Conservation (phyloP, 1,284 basidiomycete species). For the Microbotryum lychnidis-dioicae region DNA sequence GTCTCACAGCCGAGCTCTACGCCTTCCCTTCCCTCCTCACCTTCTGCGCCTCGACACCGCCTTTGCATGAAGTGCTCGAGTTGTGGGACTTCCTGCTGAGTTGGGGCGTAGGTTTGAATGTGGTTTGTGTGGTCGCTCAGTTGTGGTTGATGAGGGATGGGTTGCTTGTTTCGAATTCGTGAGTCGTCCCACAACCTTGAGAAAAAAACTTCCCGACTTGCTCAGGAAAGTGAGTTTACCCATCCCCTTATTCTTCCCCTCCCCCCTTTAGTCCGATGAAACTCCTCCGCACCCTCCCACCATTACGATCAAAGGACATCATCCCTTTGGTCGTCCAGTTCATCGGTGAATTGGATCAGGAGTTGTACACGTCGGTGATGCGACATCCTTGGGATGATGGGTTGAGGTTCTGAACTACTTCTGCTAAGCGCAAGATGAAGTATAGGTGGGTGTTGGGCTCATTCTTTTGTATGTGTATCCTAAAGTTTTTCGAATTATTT, state of each 20-base stretch:
- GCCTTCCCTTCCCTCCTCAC: conserved; percentile 95
- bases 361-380: conserved; percentile 83
- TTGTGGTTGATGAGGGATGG: conserved; percentile 79
- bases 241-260: too few relatives aligned
- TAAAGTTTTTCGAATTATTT: neutral
- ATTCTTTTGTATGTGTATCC: neutral
- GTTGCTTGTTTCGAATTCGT: conserved; percentile 77
- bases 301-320: conserved; percentile 74
- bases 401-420: neutral
- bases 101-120: conserved; percentile 90
- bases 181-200: conserved; percentile 31
- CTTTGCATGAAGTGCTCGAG: conserved; percentile 82
- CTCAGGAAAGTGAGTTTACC: too few relatives aligned
- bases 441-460: neutral
- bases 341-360: conserved; percentile 76
- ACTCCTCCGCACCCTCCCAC: conserved; percentile 85
- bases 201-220: too few relatives aligned
- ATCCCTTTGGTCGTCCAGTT: conserved; percentile 88
- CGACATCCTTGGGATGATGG: conserved; percentile 54
- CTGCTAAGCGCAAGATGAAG: too few relatives aligned
- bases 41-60: conserved; percentile 91
- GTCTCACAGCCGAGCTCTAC: conserved; percentile 94
- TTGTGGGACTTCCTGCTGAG: conserved; percentile 97
- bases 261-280: conserved; percentile 75
- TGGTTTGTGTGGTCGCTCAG: conserved; percentile 92